Conservation (phyloP, 768 basidiomycete genomes). For the Leccinum variicolor region DNA sequence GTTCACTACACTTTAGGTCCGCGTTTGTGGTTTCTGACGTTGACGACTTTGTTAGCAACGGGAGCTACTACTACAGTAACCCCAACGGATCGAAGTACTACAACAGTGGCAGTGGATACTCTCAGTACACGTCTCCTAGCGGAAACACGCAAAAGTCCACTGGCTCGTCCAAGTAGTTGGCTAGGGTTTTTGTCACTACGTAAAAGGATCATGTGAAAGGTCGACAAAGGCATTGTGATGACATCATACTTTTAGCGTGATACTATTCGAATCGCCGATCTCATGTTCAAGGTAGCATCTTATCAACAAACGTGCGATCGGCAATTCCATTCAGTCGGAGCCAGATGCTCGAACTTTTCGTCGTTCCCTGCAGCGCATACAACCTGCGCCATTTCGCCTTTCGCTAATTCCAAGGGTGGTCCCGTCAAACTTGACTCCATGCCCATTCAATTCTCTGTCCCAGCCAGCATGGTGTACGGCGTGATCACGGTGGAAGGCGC, state of each 20-base stretch:
- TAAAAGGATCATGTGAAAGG: neutral
- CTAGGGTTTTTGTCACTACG: neutral
- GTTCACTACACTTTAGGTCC: neutral
- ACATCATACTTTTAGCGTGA: neutral
- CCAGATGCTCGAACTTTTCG: neutral
- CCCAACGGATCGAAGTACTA: slow-evolving; percentile 60
- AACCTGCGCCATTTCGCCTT: neutral
- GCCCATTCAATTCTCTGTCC: neutral
- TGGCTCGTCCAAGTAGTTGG: slow-evolving; percentile 22
- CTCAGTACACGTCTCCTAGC: slow-evolving; percentile 49
- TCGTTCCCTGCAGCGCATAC: slow-evolving; percentile 1
- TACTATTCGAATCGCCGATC: too few relatives aligned
- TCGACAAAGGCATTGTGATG: neutral
- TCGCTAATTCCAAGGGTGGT: slow-evolving; percentile 4
- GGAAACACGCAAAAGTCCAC: slow-evolving; percentile 30
- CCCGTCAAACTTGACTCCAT: slow-evolving; percentile 2
- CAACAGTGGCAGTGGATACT: slow-evolving; percentile 44
- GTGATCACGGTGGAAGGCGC: neutral
- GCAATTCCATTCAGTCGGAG: too few relatives aligned
- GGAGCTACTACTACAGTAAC: slow-evolving; percentile 64
- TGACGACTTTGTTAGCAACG: slow-evolving; percentile 35
- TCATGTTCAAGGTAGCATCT: too few relatives aligned
- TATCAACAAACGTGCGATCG: too few relatives aligned
- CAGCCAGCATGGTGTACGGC: neutral
- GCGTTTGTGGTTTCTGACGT: neutral